Conservation (phyloP, 345 rosid species). For the Viola odorata region DNA sequence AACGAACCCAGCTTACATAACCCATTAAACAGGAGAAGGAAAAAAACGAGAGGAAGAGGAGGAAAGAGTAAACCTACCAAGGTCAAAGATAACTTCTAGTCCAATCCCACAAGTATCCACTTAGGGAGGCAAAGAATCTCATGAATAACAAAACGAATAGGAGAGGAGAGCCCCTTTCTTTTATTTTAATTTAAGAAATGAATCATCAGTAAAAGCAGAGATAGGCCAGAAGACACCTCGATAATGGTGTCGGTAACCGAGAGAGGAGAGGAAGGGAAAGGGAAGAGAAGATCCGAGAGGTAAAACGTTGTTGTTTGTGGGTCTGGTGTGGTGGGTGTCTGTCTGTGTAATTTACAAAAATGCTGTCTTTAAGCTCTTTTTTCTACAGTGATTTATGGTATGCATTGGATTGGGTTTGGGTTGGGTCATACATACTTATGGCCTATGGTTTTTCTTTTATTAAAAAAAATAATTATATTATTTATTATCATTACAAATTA, state of each 20-base stretch:
- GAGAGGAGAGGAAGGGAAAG: slow-evolving; percentile 5
- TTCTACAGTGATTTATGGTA: neutral
- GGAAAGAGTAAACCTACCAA: neutral
- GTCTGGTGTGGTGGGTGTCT: neutral
- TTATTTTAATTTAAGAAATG: neutral
- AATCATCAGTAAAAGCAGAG: neutral
- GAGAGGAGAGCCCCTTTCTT: neutral
- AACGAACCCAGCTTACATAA: neutral
- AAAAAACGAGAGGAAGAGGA: neutral
- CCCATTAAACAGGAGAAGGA: neutral
- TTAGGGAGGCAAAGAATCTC: slow-evolving; percentile 22
- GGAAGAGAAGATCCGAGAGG: slow-evolving; percentile 6
- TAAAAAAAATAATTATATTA: no score
- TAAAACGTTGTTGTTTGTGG: no score
- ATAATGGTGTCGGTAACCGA: slow-evolving; percentile 8
- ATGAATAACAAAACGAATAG: neutral
- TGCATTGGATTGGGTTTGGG: neutral
- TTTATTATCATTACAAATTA: no score
- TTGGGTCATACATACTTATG: neutral
- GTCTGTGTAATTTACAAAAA: neutral
- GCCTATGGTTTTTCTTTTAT: neutral
- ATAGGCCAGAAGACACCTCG: neutral
- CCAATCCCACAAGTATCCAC: slow-evolving; percentile 10
- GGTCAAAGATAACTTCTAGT: neutral
- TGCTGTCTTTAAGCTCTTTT: neutral